phyloP scores from a whole-genome alignment of 805 yeast species.

The Priceomyces haplophilus region DNA sequence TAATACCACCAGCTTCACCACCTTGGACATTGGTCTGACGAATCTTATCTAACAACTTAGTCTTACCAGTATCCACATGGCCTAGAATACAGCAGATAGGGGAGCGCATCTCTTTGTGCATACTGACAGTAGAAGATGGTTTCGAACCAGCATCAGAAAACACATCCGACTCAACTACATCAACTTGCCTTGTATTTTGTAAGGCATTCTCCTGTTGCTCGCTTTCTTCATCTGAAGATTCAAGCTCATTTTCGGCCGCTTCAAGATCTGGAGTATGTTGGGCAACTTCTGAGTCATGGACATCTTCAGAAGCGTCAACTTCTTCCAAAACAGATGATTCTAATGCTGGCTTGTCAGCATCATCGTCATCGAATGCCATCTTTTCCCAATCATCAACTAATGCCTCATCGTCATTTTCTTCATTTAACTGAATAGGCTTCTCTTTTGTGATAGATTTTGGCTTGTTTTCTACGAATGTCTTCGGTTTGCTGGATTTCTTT shows the following conservation, averaged over 20 bases:
- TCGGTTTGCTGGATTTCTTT: conserved; percentile 57
- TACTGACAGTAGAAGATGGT: conserved; percentile 8
- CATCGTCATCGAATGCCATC: conserved; percentile 50
- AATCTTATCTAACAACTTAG: conserved; percentile 91
- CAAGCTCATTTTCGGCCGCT: conserved; percentile 17
- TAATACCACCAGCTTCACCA: conserved; percentile 99
- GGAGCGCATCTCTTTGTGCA: conserved; percentile 72
- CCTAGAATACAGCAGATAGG: conserved; percentile 99
- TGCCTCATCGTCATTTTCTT: conserved; percentile 38
- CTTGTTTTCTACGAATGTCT: conserved; percentile 33
- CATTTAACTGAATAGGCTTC: conserved; percentile 22
- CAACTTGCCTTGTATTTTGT: conserved; percentile 3
- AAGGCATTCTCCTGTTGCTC: conserved; percentile 22
- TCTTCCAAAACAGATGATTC: conserved; percentile 42
- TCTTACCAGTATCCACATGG: conserved; percentile 99
- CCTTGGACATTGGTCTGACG: conserved; percentile 99
- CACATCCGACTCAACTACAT: conserved; percentile 18
- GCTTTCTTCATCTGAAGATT: conserved; percentile 29
- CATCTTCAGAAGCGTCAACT: conserved; percentile 27
- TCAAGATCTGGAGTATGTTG: conserved; percentile 16
- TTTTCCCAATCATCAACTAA: conserved; percentile 86
- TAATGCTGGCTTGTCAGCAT: conserved; percentile 54
- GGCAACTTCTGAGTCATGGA: conserved; percentile 19
- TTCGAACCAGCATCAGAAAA: conserved; percentile 12
- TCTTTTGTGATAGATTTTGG: conserved; percentile 16